Conservation (phyloP, 352 stramenopile species). For the Phytopythium litorale region DNA sequence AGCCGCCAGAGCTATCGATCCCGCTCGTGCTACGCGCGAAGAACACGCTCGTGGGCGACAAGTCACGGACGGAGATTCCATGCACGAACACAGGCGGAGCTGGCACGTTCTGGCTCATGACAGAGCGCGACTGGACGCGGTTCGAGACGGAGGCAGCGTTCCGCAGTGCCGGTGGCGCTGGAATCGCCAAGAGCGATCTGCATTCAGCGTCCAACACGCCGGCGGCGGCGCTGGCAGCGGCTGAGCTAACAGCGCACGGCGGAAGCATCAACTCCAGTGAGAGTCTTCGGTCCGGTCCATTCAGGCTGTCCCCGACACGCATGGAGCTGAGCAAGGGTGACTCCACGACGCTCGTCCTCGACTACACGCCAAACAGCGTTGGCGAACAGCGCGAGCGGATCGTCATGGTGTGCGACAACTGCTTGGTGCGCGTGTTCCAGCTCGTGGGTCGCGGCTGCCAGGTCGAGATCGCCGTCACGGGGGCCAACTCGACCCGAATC, state of each 20-base stretch:
- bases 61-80: constrained; percentile 33
- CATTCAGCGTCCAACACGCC: neutral
- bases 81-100: constrained; percentile 63
- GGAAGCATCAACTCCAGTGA: neutral
- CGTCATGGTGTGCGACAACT: constrained; percentile 84
- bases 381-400: constrained; percentile 61
- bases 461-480: constrained; percentile 48
- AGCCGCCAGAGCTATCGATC: constrained; percentile 63
- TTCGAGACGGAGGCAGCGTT: constrained; percentile 24
- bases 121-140: constrained; percentile 40
- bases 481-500: constrained; percentile 41
- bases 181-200: neutral
- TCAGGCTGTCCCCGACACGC: constrained; percentile 48
- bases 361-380: constrained; percentile 50
- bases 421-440: constrained; percentile 68
- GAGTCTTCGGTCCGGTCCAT: constrained; percentile 30
- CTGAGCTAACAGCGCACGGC: neutral
- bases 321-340: constrained; percentile 46
- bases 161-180: neutral
- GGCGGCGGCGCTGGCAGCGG: constrained; percentile 3
- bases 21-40: constrained; percentile 49
- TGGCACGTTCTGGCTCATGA: constrained; percentile 71
- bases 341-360: constrained; percentile 39
- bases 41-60: constrained; percentile 58
- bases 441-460: constrained; percentile 62